Evolutionary conservation across 495 filamentous ascomycete species (phyloP), one percentile per base, ranked within the genome.

Genomic region (Daldinia decipiens): DNA sequence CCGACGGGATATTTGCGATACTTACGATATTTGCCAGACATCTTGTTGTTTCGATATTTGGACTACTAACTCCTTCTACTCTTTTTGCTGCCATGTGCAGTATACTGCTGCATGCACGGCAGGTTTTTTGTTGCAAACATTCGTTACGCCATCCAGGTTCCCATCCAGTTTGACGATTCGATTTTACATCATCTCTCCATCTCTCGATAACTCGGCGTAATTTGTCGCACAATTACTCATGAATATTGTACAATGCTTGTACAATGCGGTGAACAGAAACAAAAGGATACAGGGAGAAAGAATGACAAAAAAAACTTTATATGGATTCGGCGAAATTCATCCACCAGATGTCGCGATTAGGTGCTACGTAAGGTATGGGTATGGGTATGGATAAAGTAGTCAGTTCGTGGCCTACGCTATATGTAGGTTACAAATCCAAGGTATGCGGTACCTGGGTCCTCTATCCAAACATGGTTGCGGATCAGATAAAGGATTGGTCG

Each of bases 401-500:
- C 27, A 29, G 31, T n/a, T 27, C 17, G 27, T 60, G 56, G 59
- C 55, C 59, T 61, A 39, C 58, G 61, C 59, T 59, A 58, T 38
- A 62, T 59, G 53, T 38, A 62, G 53, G 62, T 72, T 51, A 59
- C 63, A 55, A 63, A 59, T 32, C 69, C 68, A 67, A 53, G 62
- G 69, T 63, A 66, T 63, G 27, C 17, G 47, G 59, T 63, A 56
- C 47, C 43, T 62, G 9, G 58, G 52, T 53, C 32, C 64, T 31
- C 55, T 67, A 67, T 63, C 67, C 4, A 59, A 34, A 45, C 56
- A 47, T 63, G 68, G 69, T 62, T 58, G 43, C 38, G 61, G 62
- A 67, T 57, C 63, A 34, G n/a, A 64, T 45, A 55, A 66, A 63
- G 61, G 67, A 74, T 76, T 76, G 74, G 71, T 34, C 38, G 53